Percentiles rank a stretch among this genome's conserved stretches.
phyloP scores from a whole-genome alignment of 2,329 filamentous ascomycete species.

The Fusarium dimerum region DNA sequence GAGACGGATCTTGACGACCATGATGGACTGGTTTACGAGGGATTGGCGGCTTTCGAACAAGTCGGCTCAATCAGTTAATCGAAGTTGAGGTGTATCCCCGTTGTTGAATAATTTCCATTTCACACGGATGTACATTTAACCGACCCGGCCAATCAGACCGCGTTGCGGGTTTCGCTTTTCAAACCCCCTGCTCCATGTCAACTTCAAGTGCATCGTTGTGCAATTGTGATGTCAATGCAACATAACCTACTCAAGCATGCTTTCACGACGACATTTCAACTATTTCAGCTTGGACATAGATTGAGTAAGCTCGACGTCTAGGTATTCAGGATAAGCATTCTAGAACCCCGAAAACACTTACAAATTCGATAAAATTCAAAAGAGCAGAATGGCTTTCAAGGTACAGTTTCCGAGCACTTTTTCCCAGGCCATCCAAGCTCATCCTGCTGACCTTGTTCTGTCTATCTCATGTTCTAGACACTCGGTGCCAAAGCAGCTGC shows the following conservation, averaged over 20 bases:
- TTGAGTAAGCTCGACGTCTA: background rate
- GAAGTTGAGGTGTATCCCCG: constrained; percentile 12
- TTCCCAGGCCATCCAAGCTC: background rate
- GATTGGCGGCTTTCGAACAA: constrained; percentile 16
- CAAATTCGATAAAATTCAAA: constrained; percentile 17
- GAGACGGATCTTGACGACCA: constrained; percentile 94
- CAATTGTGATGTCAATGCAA: constrained; percentile 20
- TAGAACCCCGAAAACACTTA: background rate
- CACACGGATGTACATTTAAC: constrained; percentile 38
- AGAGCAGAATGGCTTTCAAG: constrained; percentile 36
- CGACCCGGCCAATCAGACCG: constrained; percentile 32
- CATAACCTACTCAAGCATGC: background rate
- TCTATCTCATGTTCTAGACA: constrained; percentile 55
- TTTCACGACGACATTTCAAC: background rate
- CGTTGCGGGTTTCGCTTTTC: background rate
- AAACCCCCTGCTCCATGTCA: background rate
- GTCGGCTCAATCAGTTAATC: background rate
- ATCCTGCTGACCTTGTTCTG: no score
- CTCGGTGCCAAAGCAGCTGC: constrained; percentile 85
- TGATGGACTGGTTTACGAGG: constrained; percentile 38
- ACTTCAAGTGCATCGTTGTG: background rate
- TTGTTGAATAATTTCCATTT: constrained; percentile 33
- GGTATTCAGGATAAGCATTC: background rate
- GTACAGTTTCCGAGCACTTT: constrained; percentile 14
- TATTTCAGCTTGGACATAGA: background rate